A percentile compares a stretch with the other conserved stretches of the same genome.
Conservation (phyloP, 2,329 filamentous ascomycete species). For the Thermothelomyces thermophilus region DNA sequence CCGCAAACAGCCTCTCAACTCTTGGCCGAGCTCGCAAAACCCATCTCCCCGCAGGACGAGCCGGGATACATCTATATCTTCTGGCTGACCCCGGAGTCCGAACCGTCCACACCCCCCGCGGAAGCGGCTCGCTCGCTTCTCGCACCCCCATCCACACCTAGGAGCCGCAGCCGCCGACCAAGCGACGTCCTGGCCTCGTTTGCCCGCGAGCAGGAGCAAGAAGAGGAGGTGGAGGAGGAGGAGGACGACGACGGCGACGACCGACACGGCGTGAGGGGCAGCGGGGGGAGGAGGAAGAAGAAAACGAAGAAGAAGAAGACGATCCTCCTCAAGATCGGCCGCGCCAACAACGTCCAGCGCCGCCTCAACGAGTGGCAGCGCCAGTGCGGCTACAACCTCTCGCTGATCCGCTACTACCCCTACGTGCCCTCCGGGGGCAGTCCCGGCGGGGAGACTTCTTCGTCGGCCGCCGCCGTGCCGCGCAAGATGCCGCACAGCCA, state of each 20-base stretch:
- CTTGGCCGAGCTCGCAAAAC: constrained; percentile 67
- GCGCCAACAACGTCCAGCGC: constrained; percentile 76
- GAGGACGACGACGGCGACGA: background rate
- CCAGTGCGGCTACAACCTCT: constrained; percentile 85
- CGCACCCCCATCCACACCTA: constrained; percentile 38
- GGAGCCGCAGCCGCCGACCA: constrained; percentile 36
- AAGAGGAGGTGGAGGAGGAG: background rate
- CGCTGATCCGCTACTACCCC: constrained; percentile 86
- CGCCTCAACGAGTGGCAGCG: constrained; percentile 88
- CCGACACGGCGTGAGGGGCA: constrained; percentile 16
- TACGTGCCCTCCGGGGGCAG: constrained; percentile 51
- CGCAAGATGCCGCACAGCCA: constrained; percentile 79
- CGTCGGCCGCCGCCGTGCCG: too few relatives aligned
- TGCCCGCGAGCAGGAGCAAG: constrained; percentile 26
- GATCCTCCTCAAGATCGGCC: constrained; percentile 61
- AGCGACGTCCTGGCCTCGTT: constrained; percentile 52
- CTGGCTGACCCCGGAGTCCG: constrained; percentile 72
- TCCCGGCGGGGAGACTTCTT: constrained; percentile 32
- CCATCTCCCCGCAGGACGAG: constrained; percentile 68
- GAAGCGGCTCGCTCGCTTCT: constrained; percentile 56
- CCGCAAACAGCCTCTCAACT: constrained; percentile 64
- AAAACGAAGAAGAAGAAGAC: constrained; percentile 42
- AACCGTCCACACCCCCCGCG: constrained; percentile 46
- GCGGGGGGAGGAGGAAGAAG: background rate
- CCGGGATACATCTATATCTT: constrained; percentile 98